Base-by-base conservation (phyloP, 2,329 filamentous ascomycete genomes). In the Cephalotrichum gorgonifer region DNA sequence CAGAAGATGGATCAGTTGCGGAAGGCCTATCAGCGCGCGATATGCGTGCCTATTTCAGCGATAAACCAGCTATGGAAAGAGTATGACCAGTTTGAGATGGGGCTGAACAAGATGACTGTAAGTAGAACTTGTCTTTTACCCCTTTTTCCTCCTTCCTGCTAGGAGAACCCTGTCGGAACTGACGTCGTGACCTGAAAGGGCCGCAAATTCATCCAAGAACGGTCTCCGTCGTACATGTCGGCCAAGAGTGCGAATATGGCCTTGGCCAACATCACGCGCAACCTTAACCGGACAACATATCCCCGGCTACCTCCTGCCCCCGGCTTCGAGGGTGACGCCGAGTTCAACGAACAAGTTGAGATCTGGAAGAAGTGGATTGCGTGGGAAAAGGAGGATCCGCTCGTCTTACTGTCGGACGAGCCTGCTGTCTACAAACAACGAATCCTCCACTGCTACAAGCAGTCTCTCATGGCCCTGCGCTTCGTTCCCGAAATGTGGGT, bases 401-500 rank as follows among this genome's bases (percentile, higher is more conserved):
- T 98, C 3, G 87, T 95, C 23, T 71, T 97, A 48, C 86, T 87
- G 60, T 75, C 83, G 2, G 90, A 97, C 48, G 90, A 97, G 56
- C 72, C 78, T 3, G 76, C 81, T 47, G 75, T 79, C 6, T 93
- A 85, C 66, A 85, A 85, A 55, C 78, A 85, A 55, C 83, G 93
- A 38, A 79, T 97, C 39, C 66, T 96, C 7, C 95, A 94, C 64
- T 85, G 88, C 54, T 97, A 95, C 72, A 93, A 89, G 63, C 91
- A 96, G 63, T 88, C 91, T 4, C 70, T 95, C 43, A 95, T 96
- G 86, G 85, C 89, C 4, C 71, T 98, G 49, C 83, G 90, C 46
- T 98, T 97, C 66, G 93, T 91, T 79, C 90, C 93, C 4, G 87
- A 95, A 62, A 83, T 96, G 57, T 98, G 93, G 93, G 90, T 89